Conservation (phyloP, 345 rosid genomes). For the Arabis alpina region DNA sequence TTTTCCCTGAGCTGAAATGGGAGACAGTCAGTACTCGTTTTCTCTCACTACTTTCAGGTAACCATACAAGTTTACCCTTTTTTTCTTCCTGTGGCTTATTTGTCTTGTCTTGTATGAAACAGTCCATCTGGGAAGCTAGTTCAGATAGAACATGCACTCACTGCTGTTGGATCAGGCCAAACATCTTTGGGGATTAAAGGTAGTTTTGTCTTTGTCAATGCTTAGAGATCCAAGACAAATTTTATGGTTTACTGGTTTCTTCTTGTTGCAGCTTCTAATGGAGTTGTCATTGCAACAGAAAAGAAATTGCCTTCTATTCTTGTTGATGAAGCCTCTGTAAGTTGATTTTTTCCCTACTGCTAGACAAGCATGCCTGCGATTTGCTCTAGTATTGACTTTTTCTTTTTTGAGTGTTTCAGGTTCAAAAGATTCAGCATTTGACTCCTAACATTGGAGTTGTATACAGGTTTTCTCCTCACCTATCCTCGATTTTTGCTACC, state of each 20-base stretch:
- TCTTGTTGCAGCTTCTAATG: slow-evolving; percentile 75
- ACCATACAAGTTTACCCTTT: not conserved
- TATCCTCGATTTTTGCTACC: not conserved
- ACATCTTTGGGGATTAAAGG: slow-evolving; percentile 96
- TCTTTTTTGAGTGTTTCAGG: slow-evolving; percentile 49
- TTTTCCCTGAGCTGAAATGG: slow-evolving; percentile 45
- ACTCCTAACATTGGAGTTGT: slow-evolving; percentile 98
- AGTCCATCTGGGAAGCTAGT: slow-evolving; percentile 99
- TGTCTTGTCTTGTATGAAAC: not conserved
- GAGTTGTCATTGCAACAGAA: slow-evolving; percentile 93
- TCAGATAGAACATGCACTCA: slow-evolving; percentile 95
- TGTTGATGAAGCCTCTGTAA: slow-evolving; percentile 91
- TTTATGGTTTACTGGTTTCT: not conserved
- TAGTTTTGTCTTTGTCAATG: slow-evolving; percentile 24
- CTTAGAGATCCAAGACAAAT: not conserved
- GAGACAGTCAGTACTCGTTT: slow-evolving; percentile 94
- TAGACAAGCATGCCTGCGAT: no score
- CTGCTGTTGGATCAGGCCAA: slow-evolving; percentile 95
- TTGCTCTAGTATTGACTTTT: no score
- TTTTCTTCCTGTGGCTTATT: no score
- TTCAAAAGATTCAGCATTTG: slow-evolving; percentile 84
- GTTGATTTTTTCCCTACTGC: slow-evolving; percentile 30
- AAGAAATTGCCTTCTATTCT: slow-evolving; percentile 91
- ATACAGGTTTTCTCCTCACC: slow-evolving; percentile 65
- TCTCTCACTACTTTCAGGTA: slow-evolving; percentile 97